phyloP scores from a whole-genome alignment of 495 filamentous ascomycete species.

The Lasiosphaeris hirsuta region DNA sequence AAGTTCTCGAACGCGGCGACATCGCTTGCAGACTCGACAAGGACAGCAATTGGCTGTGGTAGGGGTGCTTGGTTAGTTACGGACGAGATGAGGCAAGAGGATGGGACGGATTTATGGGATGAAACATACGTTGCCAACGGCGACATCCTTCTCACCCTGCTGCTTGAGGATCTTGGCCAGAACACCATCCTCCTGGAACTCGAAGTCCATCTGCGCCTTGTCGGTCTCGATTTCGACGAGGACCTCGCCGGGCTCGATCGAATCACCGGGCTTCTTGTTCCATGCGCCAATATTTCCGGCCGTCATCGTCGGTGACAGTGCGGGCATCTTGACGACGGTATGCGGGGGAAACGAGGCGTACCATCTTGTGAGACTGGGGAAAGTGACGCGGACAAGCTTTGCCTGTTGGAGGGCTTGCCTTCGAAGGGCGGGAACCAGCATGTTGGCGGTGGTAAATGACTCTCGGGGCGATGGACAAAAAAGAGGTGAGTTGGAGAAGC shows the following conservation, averaged over 20 bases:
- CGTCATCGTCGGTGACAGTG: constrained; percentile 96
- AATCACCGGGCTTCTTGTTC: constrained; percentile 95
- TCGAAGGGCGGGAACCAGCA: constrained; percentile 53
- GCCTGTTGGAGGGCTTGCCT: constrained; percentile 51
- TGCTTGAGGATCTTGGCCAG: constrained; percentile 94
- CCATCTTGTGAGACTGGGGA: constrained; percentile 52
- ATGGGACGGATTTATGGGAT: constrained; percentile 5
- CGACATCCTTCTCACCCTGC: constrained; percentile 87
- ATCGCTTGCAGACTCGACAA: constrained; percentile 88
- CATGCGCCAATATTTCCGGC: constrained; percentile 94
- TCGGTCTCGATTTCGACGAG: constrained; percentile 99
- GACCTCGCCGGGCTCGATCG: constrained; percentile 88
- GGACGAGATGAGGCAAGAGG: constrained; percentile 14
- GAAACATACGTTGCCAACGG: constrained; percentile 85
- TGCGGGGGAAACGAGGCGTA: constrained; percentile 81
- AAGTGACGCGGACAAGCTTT: constrained; percentile 36
- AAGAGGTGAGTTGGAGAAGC: constrained; percentile 13
- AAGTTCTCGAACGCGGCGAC: constrained; percentile 84
- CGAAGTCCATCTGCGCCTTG: constrained; percentile 99
- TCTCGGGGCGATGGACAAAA: constrained; percentile 11
- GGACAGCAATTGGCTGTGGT: constrained; percentile 84
- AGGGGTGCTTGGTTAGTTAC: not conserved
- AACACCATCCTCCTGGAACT: constrained; percentile 97
- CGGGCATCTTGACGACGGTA: constrained; percentile 95
- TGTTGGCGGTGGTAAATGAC: constrained; percentile 39